Evolutionary conservation across 78 protist species (phyloP).

Genomic region (Planoprotostelium fungivorum): DNA sequence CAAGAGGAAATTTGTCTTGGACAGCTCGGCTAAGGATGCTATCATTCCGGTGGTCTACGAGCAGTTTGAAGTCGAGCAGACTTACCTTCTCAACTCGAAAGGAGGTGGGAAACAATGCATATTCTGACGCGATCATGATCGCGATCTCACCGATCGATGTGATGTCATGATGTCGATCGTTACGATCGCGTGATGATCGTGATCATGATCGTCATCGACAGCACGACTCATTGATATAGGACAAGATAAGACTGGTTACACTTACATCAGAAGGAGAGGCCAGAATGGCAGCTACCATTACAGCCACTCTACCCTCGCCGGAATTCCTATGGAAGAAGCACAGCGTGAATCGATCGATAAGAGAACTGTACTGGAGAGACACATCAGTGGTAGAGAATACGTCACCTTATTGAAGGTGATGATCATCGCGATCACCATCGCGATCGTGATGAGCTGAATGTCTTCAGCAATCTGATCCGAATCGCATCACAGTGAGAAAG

Average conservation of each 20-base stretch:
- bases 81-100: not conserved
- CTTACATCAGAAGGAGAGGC: not conserved
- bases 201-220: no score
- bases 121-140: not conserved
- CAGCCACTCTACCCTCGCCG: not conserved
- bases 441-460: not conserved
- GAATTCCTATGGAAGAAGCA: not conserved
- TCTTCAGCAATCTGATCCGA: slow-evolving; percentile 18
- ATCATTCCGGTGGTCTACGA: not conserved
- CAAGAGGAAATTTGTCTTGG: not conserved
- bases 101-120: not conserved
- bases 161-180: no score
- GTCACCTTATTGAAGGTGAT: not conserved
- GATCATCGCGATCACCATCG: not conserved
- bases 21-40: no score
- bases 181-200: no score
- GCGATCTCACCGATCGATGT: no score
- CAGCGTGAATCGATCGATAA: no score
- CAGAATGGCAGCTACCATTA: not conserved
- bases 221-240: not conserved
- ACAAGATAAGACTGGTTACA: not conserved
- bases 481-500: not conserved
- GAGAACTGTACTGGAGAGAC: not conserved
- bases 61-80: not conserved
- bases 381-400: slow-evolving; percentile 14